These are phyloP conservation scores for Epithele typhae DNA, from an alignment of 768 basidiomycete genomes.

Conservation along the genomic window DNA sequence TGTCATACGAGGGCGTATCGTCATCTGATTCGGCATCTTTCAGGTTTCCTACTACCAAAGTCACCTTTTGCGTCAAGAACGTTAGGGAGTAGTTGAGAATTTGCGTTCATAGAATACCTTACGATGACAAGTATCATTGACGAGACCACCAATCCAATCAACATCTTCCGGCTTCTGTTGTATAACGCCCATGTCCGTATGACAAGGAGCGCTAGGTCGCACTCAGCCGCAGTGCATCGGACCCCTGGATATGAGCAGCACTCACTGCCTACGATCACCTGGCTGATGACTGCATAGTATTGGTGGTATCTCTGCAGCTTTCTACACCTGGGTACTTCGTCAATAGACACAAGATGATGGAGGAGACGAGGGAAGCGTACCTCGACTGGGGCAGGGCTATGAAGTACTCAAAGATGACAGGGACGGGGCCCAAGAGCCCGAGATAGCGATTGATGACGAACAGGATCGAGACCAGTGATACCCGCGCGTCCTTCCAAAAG, in stretches of 20 bases:
- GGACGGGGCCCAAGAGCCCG: constrained; percentile 18
- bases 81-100: too few relatives aligned
- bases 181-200: constrained; percentile 2
- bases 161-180: neutral
- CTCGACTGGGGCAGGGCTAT: neutral
- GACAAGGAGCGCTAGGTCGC: neutral
- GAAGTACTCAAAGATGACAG: constrained; percentile 12
- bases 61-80: too few relatives aligned
- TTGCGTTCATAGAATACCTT: neutral
- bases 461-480: constrained; percentile 13
- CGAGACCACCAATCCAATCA: neutral
- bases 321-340: neutral
- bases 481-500: constrained; percentile 35
- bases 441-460: constrained; percentile 23
- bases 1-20: too few relatives aligned
- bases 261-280: constrained; percentile 3
- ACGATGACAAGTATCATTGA: neutral
- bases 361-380: too few relatives aligned
- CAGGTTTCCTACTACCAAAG: too few relatives aligned
- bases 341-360: too few relatives aligned
- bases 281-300: constrained; percentile 1
- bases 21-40: too few relatives aligned
- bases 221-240: neutral
- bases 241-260: neutral
- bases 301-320: constrained; percentile 4